Conservation (phyloP, 1,284 basidiomycete genomes). For the Lignosus rhinocerotis region DNA sequence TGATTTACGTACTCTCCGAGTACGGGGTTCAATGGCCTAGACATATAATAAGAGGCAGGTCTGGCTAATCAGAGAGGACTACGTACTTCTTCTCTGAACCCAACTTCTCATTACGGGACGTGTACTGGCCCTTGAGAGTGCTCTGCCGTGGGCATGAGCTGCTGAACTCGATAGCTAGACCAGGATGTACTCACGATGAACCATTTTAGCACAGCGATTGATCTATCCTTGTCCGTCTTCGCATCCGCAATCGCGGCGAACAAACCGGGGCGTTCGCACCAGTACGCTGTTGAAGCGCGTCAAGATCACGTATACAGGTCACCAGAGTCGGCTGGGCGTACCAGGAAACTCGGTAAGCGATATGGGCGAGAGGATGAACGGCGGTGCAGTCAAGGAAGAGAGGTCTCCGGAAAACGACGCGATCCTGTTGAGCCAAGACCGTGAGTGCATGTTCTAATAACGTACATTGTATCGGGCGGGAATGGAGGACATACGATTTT, state of each 20-base stretch:
- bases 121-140: slow-evolving; percentile 95
- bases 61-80: slow-evolving; percentile 2
- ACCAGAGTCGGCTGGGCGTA: slow-evolving; percentile 36
- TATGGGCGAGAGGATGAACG: slow-evolving; percentile 86
- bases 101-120: slow-evolving; percentile 88
- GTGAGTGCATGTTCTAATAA: background rate
- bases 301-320: slow-evolving; percentile 2
- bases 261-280: slow-evolving; percentile 87
- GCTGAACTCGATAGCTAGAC: background rate
- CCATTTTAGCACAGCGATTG: slow-evolving; percentile 82
- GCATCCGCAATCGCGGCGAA: slow-evolving; percentile 85
- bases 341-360: slow-evolving; percentile 88
- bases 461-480: background rate
- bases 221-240: slow-evolving; percentile 68
- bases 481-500: slow-evolving; percentile 62
- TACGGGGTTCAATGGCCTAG: slow-evolving; percentile 90
- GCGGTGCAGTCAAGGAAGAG: slow-evolving; percentile 92
- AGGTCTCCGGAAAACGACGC: slow-evolving; percentile 90
- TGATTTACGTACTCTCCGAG: slow-evolving; percentile 77
- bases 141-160: slow-evolving; percentile 42
- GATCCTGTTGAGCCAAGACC: slow-evolving; percentile 48
- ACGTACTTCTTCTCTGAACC: slow-evolving; percentile 94
- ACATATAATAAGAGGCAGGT: background rate
- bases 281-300: slow-evolving; percentile 62
- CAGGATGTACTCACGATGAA: slow-evolving; percentile 67